Evolutionary conservation across 2,329 filamentous ascomycete genomes (phyloP).

Genomic region (Pestalotiopsis sp.): DNA sequence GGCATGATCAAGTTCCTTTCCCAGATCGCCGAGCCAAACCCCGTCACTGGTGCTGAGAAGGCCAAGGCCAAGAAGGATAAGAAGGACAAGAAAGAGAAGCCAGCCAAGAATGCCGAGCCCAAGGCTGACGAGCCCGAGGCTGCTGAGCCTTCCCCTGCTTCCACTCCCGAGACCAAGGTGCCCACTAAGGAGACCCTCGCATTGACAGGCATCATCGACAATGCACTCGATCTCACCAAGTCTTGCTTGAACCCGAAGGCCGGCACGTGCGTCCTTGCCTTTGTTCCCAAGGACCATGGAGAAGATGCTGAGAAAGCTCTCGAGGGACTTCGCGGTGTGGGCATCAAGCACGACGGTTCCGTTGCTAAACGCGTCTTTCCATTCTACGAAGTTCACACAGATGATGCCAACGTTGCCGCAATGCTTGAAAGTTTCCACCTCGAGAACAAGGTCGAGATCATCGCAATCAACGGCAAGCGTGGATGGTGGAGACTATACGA

Average conservation of each 20-base stretch:
- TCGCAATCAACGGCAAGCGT: constrained; percentile 83
- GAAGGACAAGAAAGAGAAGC: constrained; percentile 41
- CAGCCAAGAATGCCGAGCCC: constrained; percentile 28
- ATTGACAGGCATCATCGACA: constrained; percentile 65
- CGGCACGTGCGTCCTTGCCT: constrained; percentile 78
- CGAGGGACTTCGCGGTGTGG: constrained; percentile 67
- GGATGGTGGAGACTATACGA: constrained; percentile 81
- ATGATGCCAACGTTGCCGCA: constrained; percentile 54
- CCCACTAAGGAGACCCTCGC: constrained; percentile 51
- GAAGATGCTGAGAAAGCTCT: constrained; percentile 58
- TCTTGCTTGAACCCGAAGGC: constrained; percentile 76
- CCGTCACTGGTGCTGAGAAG: constrained; percentile 50
- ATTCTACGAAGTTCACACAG: constrained; percentile 71
- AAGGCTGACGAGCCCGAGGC: constrained; percentile 41
- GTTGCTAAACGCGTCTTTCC: constrained; percentile 74
- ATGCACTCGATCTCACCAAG: constrained; percentile 62
- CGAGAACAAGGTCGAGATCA: constrained; percentile 62
- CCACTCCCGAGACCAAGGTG: constrained; percentile 43
- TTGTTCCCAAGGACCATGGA: constrained; percentile 58
- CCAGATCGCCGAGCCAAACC: constrained; percentile 76
- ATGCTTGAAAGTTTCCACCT: constrained; percentile 66
- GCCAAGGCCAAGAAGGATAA: constrained; percentile 32
- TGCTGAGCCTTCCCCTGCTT: constrained; percentile 26
- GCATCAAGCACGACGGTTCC: constrained; percentile 67
- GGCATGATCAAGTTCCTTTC: constrained; percentile 80